Evolutionary conservation across 2,329 filamentous ascomycete species (phyloP).

Genomic region (Nemania sp.): DNA sequence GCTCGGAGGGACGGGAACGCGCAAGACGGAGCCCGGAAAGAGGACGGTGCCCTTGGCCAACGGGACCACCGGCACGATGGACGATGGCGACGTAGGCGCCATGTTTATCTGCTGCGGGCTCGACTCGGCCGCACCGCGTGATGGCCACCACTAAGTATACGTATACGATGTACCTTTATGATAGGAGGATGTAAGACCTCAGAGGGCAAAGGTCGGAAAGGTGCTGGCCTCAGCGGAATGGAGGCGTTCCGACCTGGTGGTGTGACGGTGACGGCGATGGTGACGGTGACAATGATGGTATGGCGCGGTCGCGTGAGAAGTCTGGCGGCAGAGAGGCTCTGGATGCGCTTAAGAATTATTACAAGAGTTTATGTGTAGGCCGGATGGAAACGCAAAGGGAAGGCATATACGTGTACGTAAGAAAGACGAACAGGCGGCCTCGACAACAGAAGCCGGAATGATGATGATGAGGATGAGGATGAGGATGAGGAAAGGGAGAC

Average conservation of each 20-base stretch:
- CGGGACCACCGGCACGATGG: constrained; percentile 75
- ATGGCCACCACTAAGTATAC: background rate
- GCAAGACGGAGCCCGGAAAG: constrained; percentile 81
- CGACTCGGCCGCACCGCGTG: no score
- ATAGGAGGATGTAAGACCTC: no score
- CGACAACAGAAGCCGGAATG: constrained; percentile 15
- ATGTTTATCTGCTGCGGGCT: constrained; percentile 31
- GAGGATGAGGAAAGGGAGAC: background rate
- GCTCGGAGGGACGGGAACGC: constrained; percentile 77
- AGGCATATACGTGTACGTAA: background rate
- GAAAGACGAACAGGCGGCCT: background rate
- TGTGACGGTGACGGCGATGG: background rate
- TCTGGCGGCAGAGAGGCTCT: no score
- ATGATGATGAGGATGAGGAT: background rate
- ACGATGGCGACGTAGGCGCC: constrained; percentile 43
- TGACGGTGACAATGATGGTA: background rate
- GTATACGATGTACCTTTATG: background rate
- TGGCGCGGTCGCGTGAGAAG: background rate
- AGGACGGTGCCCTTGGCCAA: constrained; percentile 81
- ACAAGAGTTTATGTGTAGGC: constrained; percentile 10
- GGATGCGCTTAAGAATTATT: constrained; percentile 15
- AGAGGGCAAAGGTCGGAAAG: background rate
- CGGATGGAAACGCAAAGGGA: background rate
- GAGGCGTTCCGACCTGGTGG: background rate
- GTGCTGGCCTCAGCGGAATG: background rate